Conservation (phyloP, 441 rosid genomes). For the Bocquillonia castaneifolia region DNA sequence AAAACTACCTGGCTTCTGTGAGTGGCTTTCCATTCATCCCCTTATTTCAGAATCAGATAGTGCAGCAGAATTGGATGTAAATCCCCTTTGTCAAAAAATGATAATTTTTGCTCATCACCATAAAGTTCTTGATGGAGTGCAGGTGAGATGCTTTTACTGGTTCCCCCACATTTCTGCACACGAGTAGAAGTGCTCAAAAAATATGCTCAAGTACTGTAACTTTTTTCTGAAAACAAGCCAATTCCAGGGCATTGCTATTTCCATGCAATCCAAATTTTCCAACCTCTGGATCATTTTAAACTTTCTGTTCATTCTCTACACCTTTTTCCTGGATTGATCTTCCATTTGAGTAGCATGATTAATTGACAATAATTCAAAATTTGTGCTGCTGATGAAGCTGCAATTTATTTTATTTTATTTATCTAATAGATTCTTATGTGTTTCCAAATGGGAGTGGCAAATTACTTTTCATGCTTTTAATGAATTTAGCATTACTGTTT, state of each 20-base stretch:
- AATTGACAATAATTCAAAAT: no score
- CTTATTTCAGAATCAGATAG: slow-evolving; percentile 48
- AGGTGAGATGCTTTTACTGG: slow-evolving; percentile 44
- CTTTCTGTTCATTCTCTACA: not conserved
- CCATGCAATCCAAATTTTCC: not conserved
- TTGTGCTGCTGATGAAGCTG: no score
- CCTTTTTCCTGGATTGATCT: not conserved
- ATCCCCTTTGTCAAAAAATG: slow-evolving; percentile 57
- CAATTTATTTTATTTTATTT: no score
- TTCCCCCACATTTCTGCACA: not conserved
- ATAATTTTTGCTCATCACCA: slow-evolving; percentile 93
- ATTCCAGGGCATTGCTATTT: not conserved
- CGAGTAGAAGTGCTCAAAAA: not conserved
- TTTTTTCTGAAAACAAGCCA: no score
- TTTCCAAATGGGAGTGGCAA: not conserved
- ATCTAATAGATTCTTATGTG: not conserved
- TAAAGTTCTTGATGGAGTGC: slow-evolving; percentile 88
- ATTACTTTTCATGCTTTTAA: not conserved
- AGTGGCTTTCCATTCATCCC: slow-evolving; percentile 88
- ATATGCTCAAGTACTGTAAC: not conserved
- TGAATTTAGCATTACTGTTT: not conserved
- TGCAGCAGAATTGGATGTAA: slow-evolving; percentile 38
- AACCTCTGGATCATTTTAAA: not conserved
- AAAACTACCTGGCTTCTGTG: slow-evolving; percentile 70
- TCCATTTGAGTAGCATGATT: no score